Percentiles rank a stretch among this genome's conserved stretches.
Conservation (phyloP, 2,329 filamentous ascomycete genomes). For the Apiospora koreana region DNA sequence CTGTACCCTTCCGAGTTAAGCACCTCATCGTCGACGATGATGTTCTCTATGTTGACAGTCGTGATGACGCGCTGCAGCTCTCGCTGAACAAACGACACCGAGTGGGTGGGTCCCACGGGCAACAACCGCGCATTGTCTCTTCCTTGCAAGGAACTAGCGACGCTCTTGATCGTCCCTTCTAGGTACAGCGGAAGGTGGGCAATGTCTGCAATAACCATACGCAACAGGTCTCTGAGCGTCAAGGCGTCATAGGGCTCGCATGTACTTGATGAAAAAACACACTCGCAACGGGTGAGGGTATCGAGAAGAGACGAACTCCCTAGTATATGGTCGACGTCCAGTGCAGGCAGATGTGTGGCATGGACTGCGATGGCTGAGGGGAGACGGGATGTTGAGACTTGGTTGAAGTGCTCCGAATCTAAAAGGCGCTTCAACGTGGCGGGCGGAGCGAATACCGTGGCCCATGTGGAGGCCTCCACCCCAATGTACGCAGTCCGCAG, state of each 20-base stretch:
- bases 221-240: background rate
- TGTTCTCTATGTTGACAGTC: background rate
- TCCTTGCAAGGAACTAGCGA: background rate
- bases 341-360: background rate
- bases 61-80: constrained; percentile 14
- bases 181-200: background rate
- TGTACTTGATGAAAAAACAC: constrained; percentile 2
- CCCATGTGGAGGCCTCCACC: background rate
- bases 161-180: background rate
- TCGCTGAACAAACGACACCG: constrained; percentile 20
- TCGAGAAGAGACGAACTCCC: background rate
- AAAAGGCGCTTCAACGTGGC: constrained; percentile 1
- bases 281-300: background rate
- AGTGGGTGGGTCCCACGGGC: constrained; percentile 19
- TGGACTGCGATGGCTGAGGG: background rate
- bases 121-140: background rate
- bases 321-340: background rate
- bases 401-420: constrained; percentile 6
- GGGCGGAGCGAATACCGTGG: background rate
- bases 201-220: background rate
- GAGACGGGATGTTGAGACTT: background rate
- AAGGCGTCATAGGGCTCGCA: background rate
- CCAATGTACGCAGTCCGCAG: background rate
- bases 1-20: constrained; percentile 16
- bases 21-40: background rate